Base-by-base conservation (phyloP, 1,139 yeast species). In the Hansenula sp. region DNA sequence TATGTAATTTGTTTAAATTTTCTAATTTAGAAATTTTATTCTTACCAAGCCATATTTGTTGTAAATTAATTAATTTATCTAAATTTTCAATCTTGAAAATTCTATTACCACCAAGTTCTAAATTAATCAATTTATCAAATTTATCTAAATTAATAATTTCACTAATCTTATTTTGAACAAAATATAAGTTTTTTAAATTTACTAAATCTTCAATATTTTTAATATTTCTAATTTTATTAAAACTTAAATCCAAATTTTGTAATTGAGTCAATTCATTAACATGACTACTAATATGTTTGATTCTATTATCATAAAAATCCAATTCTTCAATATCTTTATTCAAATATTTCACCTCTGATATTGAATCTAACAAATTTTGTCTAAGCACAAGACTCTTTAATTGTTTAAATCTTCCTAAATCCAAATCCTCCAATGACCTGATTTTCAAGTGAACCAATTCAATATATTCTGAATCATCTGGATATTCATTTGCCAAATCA, bases 21-120 rank as follows among this genome's bases (percentile, higher is more conserved):
- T 83, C 75, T 34, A 94, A 65, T 56, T 66, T 74, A 1, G 75
- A 59, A 40, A 94, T 87, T 46, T 77, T 75, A 61, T 94, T 94
- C 58, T 90, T 89, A 32, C 98, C 98, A 34, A 94, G 69, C 98
- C 98, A 94, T 38, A 94, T 67, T 60, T 90, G 87, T 48, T 78
- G 77, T 39, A 94, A 65, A 39, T 73, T 75, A 1, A 62, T 63
- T 43, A 87, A 65, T 2, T 58, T 54, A 14, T 73, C 73, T 53
- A 90, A 61, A 38, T 73, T 74, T 11, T 53, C 54, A 41, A 94
- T 83, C 41, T 65, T 65, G 37, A 77, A 75, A 40, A 94, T 77
- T 48, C 79, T 74, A 63, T 94, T 94, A 25, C 97, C 98, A 10
- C 98, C 99, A 32, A 94, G 68, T 60, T 94, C 99, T 44, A 92